Evolutionary conservation across 306 rosid species (phyloP), one percentile per base, ranked within the genome.

Genomic region (Pyrus pyrifolia): DNA sequence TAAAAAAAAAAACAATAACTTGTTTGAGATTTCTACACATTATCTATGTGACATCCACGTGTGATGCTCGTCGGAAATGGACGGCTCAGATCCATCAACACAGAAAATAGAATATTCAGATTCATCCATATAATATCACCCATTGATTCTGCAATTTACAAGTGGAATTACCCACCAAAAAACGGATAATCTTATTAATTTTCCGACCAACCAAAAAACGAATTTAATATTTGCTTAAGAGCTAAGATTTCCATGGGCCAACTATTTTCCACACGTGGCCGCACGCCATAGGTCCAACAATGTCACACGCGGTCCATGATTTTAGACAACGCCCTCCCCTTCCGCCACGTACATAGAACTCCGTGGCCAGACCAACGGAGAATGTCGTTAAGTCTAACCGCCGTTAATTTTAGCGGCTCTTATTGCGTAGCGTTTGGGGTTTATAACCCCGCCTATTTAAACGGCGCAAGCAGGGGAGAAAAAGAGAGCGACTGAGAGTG

Each of bases 231-330:
- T 49, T 74, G 31, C 90, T 81, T 79, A 81, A 44, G 23, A 73
- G 72, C 76, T 68, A 82, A 84, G 88, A 53, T 45, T 49, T 45
- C 44, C 10, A 18, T 10, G 25, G 7, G 8, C 29, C 49, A 44
- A n/a, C 2, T 13, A 8, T 13, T 13, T 1, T 8, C 62, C 29
- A 62, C 74, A 86, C 88, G 89, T 81, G 91, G 84, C 76, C 23
- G 22, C 60, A 45, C 6, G 15, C 68, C 40, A 64, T 72, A 59
- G 44, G 67, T 29, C 53, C 7, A 15, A 27, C 23, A 19, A 46
- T 21, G 80, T 70, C 84, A 79, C 60, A 11, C 33, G 40, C 30
- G 11, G 51, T 40, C 72, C 33, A 4, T 25, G 64, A 23, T 25
- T 42, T 33, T 33, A 22, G 62, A 55, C 12, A 27, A 29, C 5